phyloP scores from a whole-genome alignment of 78 protist genomes.

The Dictyostelium firmibasis region DNA sequence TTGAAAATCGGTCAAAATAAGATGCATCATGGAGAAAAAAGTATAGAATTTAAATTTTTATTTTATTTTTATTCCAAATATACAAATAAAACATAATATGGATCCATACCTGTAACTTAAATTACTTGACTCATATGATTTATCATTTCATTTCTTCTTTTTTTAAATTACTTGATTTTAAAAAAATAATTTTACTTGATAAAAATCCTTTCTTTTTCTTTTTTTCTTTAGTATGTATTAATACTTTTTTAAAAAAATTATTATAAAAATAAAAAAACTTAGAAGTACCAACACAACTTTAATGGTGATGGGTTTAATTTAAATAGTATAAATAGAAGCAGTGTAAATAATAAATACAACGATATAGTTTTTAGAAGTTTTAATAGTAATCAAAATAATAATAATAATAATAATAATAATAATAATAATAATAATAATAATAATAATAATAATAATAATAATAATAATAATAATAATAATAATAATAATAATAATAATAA shows the following conservation, averaged over 20 bases:
- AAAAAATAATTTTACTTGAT: not conserved
- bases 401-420: too few species aligned
- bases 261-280: not conserved
- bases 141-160: not conserved
- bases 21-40: not conserved
- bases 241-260: not conserved
- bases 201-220: not conserved
- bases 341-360: too few species aligned
- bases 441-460: too few species aligned
- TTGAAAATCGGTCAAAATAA: not conserved
- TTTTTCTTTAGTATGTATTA: not conserved
- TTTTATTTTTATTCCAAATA: not conserved
- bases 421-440: too few species aligned
- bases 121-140: too few species aligned
- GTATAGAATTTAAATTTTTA: not conserved
- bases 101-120: not conserved
- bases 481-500: too few species aligned
- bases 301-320: not conserved
- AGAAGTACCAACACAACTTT: not conserved
- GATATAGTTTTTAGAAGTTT: not conserved
- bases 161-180: not conserved
- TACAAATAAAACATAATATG: not conserved
- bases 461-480: too few species aligned
- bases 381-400: too few species aligned
- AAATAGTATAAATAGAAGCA: not conserved